Percentiles rank a stretch among this genome's conserved stretches.
These are phyloP conservation scores for Penicillium paradoxum DNA, from an alignment of 495 filamentous ascomycete species.

Conservation along the genomic window DNA sequence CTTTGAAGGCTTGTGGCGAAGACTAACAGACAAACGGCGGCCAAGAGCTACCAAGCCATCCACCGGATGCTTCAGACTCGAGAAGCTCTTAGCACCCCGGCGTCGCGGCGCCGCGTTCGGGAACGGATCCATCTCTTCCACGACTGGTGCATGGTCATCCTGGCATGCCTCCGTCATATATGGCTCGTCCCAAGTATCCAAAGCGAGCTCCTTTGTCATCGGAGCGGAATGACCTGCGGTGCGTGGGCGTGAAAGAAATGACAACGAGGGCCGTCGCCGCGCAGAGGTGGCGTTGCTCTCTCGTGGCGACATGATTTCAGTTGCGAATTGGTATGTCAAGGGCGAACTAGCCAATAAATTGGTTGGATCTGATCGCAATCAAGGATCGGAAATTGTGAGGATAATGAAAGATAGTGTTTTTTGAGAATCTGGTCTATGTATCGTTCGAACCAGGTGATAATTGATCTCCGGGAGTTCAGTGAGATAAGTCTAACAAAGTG, in stretches of 20 bases:
- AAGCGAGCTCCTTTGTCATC: constrained; percentile 16
- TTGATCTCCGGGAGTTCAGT: neutral
- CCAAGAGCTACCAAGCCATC: constrained; percentile 43
- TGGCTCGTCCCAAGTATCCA: constrained; percentile 29
- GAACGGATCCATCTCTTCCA: constrained; percentile 38
- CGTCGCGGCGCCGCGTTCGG: constrained; percentile 33
- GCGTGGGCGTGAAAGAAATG: constrained; percentile 33
- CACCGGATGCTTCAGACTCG: constrained; percentile 41
- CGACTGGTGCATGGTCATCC: constrained; percentile 22
- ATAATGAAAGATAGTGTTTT: neutral
- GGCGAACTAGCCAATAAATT: neutral
- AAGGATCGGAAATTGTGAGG: neutral
- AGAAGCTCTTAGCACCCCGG: constrained; percentile 44
- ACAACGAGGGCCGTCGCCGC: constrained; percentile 37
- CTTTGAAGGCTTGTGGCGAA: constrained; percentile 40
- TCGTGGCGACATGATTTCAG: constrained; percentile 34
- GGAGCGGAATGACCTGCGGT: constrained; percentile 25
- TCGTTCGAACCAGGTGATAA: neutral
- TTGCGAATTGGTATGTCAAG: neutral
- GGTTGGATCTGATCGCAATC: neutral
- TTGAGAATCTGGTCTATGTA: neutral
- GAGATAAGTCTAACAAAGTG: constrained; percentile 1
- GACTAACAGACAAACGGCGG: constrained; percentile 41
- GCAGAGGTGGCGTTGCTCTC: constrained; percentile 24
- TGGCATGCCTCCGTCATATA: constrained; percentile 25